These are phyloP conservation scores for Nematocida homosporus DNA, from an alignment of 371 early-diverging fungal genomes.

Conservation along the genomic window DNA sequence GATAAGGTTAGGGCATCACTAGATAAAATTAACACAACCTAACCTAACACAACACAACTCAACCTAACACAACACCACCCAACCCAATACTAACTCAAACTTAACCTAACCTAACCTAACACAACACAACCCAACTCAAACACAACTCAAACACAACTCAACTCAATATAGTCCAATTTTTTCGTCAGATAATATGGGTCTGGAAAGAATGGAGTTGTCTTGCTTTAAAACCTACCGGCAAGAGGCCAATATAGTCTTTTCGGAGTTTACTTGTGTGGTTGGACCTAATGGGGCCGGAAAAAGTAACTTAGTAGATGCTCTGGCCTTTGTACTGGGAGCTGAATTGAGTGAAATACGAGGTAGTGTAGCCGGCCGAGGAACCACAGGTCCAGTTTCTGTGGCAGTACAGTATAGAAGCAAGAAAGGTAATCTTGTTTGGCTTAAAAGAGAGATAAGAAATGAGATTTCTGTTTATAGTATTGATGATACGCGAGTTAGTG, in stretches of 20 bases:
- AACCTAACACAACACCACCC: too few species aligned
- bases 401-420: constrained; percentile 11
- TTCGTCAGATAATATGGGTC: constrained; percentile 44
- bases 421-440: constrained; percentile 12
- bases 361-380: constrained; percentile 6
- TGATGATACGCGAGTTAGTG: constrained; percentile 72
- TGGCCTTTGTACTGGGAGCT: constrained; percentile 89
- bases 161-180: background rate
- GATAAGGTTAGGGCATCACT: background rate
- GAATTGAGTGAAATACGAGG: constrained; percentile 33
- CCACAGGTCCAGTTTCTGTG: background rate
- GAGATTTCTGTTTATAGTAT: constrained; percentile 72
- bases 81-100: too few species aligned
- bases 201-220: constrained; percentile 76
- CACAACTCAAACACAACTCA: too few species aligned
- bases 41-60: too few species aligned
- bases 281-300: constrained; percentile 99
- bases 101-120: too few species aligned
- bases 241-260: constrained; percentile 81
- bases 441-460: constrained; percentile 31
- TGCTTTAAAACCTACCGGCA: constrained; percentile 98
- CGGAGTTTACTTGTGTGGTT: constrained; percentile 88
- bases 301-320: constrained; percentile 96
- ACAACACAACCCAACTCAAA: too few species aligned
- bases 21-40: background rate